Base-by-base conservation (phyloP, 805 yeast genomes). In the Candida fluviatilis region DNA sequence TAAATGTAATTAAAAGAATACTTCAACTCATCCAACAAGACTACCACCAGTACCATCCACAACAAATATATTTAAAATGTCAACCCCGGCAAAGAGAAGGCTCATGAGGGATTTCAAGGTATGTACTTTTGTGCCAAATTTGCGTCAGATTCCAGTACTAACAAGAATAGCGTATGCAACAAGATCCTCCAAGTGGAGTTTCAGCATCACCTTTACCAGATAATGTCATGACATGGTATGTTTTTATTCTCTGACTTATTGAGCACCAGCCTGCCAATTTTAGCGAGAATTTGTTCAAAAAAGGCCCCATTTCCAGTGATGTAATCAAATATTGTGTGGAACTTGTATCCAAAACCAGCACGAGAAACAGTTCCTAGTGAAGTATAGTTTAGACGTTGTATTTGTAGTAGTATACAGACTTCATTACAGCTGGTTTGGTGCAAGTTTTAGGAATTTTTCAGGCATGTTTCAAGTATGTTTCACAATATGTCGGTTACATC, bases 31-130 rank as follows among this genome's bases (percentile, higher is more conserved):
- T n/a, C n/a, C n/a, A n/a, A n/a, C n/a, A n/a, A n/a, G n/a, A n/a
- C n/a, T n/a, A n/a, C 24, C 24, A 21, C 6, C 24, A 21, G 24
- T 21, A n/a, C n/a, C n/a, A n/a, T n/a, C 10, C 24, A 6, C 6
- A 21, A 21, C 24, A 6, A 21, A 10, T 21, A 26, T 5, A 26
- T 13, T 12, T 13, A 15, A 21, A 5, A 91, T 91, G 99, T 90
- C 98, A 5, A 93, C 99, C 5, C 93, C 96, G 12, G 99, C 99
- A n/a, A 81, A 96, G 62, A 84, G 96, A 79, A 81, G 99, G 69
- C 79, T 93, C 54, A 93, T 93, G 98, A 85, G 99, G 63, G 99
- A 93, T 66, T 88, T 93, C 66, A 90, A 89, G 63, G 85, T 82
- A 64, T 34, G 84, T 60, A 17, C 10, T 23, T 15, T 2, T n/a